phyloP scores from a whole-genome alignment of 805 yeast genomes.

The Kuraishia capsulata region DNA sequence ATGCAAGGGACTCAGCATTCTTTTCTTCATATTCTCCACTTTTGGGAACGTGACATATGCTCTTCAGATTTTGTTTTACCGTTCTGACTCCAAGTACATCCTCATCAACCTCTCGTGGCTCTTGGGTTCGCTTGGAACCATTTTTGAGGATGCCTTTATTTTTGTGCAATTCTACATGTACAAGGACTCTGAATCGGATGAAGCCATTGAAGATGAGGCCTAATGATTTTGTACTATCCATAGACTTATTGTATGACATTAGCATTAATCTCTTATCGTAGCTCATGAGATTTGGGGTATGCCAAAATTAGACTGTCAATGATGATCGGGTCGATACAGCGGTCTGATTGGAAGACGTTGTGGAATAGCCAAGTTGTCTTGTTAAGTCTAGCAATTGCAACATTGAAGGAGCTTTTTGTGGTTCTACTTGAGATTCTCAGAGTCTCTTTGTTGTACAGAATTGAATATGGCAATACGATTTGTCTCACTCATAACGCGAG shows the following conservation, averaged over 20 bases:
- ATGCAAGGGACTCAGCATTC: slow-evolving; percentile 77
- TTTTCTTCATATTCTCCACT: slow-evolving; percentile 67
- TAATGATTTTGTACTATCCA: too few relatives aligned
- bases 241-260: too few relatives aligned
- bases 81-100: slow-evolving; percentile 53
- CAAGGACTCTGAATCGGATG: slow-evolving; percentile 17
- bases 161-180: slow-evolving; percentile 62
- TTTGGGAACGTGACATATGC: slow-evolving; percentile 73
- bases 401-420: too few relatives aligned
- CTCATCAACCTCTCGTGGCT: slow-evolving; percentile 65
- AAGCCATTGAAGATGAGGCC: neutral
- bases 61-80: slow-evolving; percentile 57
- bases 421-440: too few relatives aligned
- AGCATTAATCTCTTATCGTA: too few relatives aligned
- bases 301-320: too few relatives aligned
- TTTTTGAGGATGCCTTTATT: slow-evolving; percentile 58
- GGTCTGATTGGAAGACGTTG: too few relatives aligned
- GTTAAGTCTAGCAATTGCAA: too few relatives aligned
- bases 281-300: too few relatives aligned
- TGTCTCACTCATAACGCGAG: slow-evolving; percentile 48
- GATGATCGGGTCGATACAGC: too few relatives aligned
- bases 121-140: slow-evolving; percentile 71
- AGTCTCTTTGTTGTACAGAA: too few relatives aligned
- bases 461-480: slow-evolving; percentile 34
- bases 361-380: too few relatives aligned